phyloP scores from a whole-genome alignment of 345 rosid genomes.

The Populus deltoides region DNA sequence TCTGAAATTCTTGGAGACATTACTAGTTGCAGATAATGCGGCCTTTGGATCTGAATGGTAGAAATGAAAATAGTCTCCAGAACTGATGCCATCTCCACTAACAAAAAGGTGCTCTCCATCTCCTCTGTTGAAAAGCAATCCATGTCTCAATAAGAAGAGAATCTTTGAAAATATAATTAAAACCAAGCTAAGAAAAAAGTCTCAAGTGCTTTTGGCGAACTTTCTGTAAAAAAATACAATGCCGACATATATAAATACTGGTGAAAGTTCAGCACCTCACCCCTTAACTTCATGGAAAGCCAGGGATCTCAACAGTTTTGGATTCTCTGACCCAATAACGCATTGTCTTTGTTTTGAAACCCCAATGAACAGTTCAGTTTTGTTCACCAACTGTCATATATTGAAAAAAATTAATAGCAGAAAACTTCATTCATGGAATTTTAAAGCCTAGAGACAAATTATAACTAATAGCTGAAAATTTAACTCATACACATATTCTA shows the following conservation, averaged over 20 bases:
- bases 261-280: conserved; percentile 38
- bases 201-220: background rate
- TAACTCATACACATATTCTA: no score
- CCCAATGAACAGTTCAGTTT: conserved; percentile 51
- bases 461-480: no score
- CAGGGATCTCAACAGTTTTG: conserved; percentile 45
- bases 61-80: conserved; percentile 65
- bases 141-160: background rate
- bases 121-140: conserved; percentile 42
- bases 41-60: conserved; percentile 41
- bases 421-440: no score
- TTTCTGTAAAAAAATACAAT: no score
- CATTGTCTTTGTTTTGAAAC: conserved; percentile 56
- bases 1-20: conserved; percentile 35
- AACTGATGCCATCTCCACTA: conserved; percentile 50
- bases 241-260: no score
- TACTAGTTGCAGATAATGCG: conserved; percentile 40
- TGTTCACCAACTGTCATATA: conserved; percentile 47
- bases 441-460: no score
- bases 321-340: conserved; percentile 50
- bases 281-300: conserved; percentile 50
- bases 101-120: conserved; percentile 58
- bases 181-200: background rate
- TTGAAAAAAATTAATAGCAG: no score
- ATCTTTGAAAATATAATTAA: background rate